Evolutionary conservation across 2,329 filamentous ascomycete genomes (phyloP).

Genomic region (Sphaceloma murrayae): DNA sequence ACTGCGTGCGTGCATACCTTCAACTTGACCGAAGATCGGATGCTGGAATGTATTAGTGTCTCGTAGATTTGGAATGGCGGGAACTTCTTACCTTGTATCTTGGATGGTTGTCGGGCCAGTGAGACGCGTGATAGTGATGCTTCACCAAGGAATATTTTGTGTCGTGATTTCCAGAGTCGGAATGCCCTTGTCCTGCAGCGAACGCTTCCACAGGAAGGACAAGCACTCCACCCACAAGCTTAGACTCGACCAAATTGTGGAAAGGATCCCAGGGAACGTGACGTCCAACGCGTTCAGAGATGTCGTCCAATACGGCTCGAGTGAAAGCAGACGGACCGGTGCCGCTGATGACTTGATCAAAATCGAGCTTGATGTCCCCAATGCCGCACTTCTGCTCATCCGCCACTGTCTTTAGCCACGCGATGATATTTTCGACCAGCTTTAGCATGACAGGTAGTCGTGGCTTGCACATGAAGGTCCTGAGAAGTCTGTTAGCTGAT

Average conservation of each 20-base stretch:
- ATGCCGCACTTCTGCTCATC: constrained; percentile 48
- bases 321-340: constrained; percentile 61
- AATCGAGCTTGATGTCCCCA: constrained; percentile 51
- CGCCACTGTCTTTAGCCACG: constrained; percentile 52
- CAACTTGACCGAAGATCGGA: constrained; percentile 60
- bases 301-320: constrained; percentile 52
- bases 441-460: constrained; percentile 55
- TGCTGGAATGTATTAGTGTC: constrained; percentile 32
- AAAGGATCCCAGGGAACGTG: constrained; percentile 52
- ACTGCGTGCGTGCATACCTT: no score
- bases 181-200: constrained; percentile 60
- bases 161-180: constrained; percentile 58
- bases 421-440: constrained; percentile 56
- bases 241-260: constrained; percentile 55
- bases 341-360: constrained; percentile 59
- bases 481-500: constrained; percentile 41
- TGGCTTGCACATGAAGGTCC: constrained; percentile 58
- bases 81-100: constrained; percentile 28
- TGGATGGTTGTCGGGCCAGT: constrained; percentile 59
- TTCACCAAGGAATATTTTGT: constrained; percentile 49
- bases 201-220: constrained; percentile 61
- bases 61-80: not conserved
- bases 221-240: constrained; percentile 51
- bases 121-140: constrained; percentile 66
- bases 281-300: constrained; percentile 41